Percentiles rank a stretch among this genome's conserved stretches.
Conservation (phyloP, 768 basidiomycete species). For the Lactarius sanguifluus region DNA sequence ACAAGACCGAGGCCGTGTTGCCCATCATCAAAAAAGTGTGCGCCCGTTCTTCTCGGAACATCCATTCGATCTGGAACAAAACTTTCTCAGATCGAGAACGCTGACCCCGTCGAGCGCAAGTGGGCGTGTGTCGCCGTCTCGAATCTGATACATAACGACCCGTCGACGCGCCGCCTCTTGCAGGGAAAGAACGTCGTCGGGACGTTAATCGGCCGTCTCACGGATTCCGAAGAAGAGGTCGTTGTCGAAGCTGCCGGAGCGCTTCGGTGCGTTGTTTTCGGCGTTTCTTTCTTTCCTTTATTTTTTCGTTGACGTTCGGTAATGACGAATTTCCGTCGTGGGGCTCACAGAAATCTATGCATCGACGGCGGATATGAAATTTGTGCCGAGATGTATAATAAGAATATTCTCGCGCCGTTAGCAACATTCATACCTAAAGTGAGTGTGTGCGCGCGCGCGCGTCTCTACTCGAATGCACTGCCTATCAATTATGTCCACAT, state of each 20-base stretch:
- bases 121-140: conserved; percentile 98
- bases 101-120: conserved; percentile 78
- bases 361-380: conserved; percentile 96
- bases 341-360: conserved; percentile 71
- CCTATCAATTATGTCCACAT: neutral
- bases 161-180: conserved; percentile 83
- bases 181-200: conserved; percentile 92
- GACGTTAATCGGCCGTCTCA: conserved; percentile 78
- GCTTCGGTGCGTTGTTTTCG: conserved; percentile 57
- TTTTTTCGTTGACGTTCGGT: neutral
- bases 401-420: conserved; percentile 80
- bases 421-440: conserved; percentile 80
- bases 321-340: neutral
- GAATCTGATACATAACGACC: conserved; percentile 92
- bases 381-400: conserved; percentile 97
- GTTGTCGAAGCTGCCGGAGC: conserved; percentile 87
- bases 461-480: neutral
- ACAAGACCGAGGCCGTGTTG: conserved; percentile 74
- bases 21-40: conserved; percentile 89
- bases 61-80: neutral
- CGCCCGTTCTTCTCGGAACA: neutral
- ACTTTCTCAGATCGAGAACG: conserved; percentile 60
- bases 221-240: conserved; percentile 89
- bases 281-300: neutral
- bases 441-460: conserved; percentile 12